phyloP scores from a whole-genome alignment of 83 land plant species.

The Thuja plicata region DNA sequence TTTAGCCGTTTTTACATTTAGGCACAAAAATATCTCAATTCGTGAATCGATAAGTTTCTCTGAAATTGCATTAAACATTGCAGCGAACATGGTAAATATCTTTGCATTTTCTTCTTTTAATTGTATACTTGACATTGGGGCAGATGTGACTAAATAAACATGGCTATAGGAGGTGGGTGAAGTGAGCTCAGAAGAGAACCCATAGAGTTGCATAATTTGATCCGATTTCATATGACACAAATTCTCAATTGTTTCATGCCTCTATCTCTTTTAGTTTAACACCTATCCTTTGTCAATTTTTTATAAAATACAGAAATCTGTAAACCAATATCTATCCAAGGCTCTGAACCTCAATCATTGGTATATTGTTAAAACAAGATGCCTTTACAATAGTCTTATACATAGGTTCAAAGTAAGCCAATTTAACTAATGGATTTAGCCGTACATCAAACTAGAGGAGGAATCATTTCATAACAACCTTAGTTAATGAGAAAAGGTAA shows the following conservation, averaged over 20 bases:
- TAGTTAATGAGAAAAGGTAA: background rate
- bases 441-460: background rate
- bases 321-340: background rate
- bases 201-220: background rate
- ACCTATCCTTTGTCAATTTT: background rate
- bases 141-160: background rate
- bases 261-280: background rate
- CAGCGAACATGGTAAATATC: constrained; percentile 14
- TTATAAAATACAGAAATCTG: background rate
- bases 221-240: background rate
- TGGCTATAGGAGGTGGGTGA: background rate
- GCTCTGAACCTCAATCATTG: background rate
- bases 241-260: background rate
- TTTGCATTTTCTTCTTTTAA: background rate
- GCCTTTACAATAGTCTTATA: background rate
- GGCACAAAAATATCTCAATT: constrained; percentile 12
- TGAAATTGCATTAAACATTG: background rate
- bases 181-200: background rate
- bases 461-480: background rate
- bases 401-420: background rate
- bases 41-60: background rate
- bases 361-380: background rate
- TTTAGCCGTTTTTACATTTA: constrained; percentile 16
- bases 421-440: background rate
- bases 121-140: background rate